phyloP scores from a whole-genome alignment of 2,329 filamentous ascomycete species.

The Xylaria digitata region DNA sequence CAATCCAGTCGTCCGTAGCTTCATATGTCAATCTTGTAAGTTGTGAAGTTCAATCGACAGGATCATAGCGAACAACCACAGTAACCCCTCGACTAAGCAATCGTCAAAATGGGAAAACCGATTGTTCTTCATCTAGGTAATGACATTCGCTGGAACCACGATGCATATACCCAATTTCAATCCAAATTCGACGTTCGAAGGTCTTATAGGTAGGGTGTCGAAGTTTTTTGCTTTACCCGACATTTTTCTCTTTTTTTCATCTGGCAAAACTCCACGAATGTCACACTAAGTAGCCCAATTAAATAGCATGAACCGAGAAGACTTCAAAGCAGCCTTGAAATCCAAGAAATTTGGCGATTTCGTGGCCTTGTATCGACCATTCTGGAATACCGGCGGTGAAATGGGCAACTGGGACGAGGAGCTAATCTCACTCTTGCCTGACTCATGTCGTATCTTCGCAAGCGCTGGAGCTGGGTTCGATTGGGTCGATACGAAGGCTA shows the following conservation, averaged over 20 bases:
- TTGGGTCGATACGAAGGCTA: slow-evolving; percentile 65
- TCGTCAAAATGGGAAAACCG: slow-evolving; percentile 27
- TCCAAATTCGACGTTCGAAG: slow-evolving; percentile 35
- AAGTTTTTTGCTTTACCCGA: neutral
- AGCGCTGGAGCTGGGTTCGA: slow-evolving; percentile 72
- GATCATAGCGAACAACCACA: neutral
- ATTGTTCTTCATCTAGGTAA: slow-evolving; percentile 40
- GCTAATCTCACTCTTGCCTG: slow-evolving; percentile 65
- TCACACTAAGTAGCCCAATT: slow-evolving; percentile 6
- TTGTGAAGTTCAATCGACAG: neutral
- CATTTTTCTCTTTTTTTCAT: neutral
- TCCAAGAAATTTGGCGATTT: slow-evolving; percentile 51
- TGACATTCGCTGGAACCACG: slow-evolving; percentile 40
- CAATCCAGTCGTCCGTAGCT: neutral
- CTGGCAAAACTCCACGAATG: neutral
- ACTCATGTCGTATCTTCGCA: slow-evolving; percentile 66
- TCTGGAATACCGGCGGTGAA: slow-evolving; percentile 73
- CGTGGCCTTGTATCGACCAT: slow-evolving; percentile 63
- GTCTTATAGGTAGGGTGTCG: slow-evolving; percentile 28
- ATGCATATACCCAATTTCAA: slow-evolving; percentile 35
- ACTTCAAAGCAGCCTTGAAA: slow-evolving; percentile 35
- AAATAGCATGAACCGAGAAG: slow-evolving; percentile 35
- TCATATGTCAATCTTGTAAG: neutral
- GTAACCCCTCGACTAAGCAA: neutral
- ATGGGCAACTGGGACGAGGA: slow-evolving; percentile 73